Evolutionary conservation across 202 grass and related monocot genomes (phyloP).

Genomic region (Zizania palustris): DNA sequence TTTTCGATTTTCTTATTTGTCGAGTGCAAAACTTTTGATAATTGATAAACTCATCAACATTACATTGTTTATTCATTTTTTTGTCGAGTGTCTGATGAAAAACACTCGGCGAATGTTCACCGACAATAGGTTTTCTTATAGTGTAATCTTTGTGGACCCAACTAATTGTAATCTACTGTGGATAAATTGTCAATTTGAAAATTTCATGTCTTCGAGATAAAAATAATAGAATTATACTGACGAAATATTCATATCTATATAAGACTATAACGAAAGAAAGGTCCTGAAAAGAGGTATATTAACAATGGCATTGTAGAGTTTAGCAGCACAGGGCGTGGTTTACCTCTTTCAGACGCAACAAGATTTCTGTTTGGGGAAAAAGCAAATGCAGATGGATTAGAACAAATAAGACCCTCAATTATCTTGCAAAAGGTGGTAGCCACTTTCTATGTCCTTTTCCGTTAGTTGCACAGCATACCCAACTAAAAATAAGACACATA

Average conservation of each 20-base stretch:
- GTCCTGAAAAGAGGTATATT: constrained; percentile 2
- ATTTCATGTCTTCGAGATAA: constrained; percentile 23
- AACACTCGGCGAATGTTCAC: too few relatives aligned
- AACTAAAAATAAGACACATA: constrained; percentile 43
- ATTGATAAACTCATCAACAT: too few relatives aligned
- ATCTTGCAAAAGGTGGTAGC: constrained; percentile 33
- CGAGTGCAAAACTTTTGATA: too few relatives aligned
- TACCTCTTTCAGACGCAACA: not conserved
- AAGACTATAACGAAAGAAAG: constrained; percentile 1
- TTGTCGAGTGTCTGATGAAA: too few relatives aligned
- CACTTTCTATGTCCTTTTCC: constrained; percentile 36
- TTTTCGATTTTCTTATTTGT: too few relatives aligned
- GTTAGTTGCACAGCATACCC: constrained; percentile 37
- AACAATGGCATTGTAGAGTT: not conserved
- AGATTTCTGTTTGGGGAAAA: not conserved
- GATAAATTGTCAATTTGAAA: not conserved
- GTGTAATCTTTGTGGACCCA: too few relatives aligned
- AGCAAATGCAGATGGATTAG: constrained; percentile 12
- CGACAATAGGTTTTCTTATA: too few relatives aligned
- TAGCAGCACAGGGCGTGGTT: not conserved
- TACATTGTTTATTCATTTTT: too few relatives aligned
- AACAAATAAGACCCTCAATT: constrained; percentile 39
- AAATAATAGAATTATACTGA: constrained; percentile 26
- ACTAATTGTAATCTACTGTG: not conserved
- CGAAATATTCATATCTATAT: not conserved